phyloP scores from a whole-genome alignment of 257 asterid genomes.

The Solanum microdontum region DNA sequence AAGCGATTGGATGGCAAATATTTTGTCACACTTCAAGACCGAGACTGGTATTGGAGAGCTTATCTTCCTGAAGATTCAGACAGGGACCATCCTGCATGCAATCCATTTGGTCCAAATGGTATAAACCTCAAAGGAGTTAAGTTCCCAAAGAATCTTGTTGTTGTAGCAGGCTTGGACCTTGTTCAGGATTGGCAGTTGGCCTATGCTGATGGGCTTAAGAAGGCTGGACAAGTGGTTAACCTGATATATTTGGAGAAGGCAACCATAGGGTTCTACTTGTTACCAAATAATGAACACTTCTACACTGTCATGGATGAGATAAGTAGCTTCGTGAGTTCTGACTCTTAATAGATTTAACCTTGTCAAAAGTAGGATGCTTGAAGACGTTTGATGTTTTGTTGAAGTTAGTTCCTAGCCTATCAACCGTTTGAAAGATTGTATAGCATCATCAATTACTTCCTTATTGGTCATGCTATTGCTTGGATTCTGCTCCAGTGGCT shows the following conservation, averaged over 20 bases:
- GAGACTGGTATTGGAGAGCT: constrained; percentile 93
- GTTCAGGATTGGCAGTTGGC: constrained; percentile 78
- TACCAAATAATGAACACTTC: constrained; percentile 73
- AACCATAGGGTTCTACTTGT: constrained; percentile 76
- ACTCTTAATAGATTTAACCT: neutral
- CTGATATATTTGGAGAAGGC: constrained; percentile 56
- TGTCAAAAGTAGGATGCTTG: neutral
- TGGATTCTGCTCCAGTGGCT: constrained; percentile 2
- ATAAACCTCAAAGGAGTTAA: constrained; percentile 25
- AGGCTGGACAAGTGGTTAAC: constrained; percentile 39
- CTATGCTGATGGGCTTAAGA: constrained; percentile 51
- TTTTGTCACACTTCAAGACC: constrained; percentile 56
- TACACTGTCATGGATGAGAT: constrained; percentile 62
- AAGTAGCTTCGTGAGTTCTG: constrained; percentile 8
- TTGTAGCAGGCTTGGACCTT: constrained; percentile 83
- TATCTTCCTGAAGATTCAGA: constrained; percentile 69
- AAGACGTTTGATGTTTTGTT: neutral
- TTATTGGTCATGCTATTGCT: neutral
- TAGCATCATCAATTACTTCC: neutral
- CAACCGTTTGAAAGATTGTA: neutral
- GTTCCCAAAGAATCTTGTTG: constrained; percentile 60
- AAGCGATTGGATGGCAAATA: constrained; percentile 51
- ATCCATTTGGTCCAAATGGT: constrained; percentile 56
- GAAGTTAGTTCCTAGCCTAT: neutral
- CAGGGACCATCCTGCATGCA: constrained; percentile 83